Evolutionary conservation across 768 basidiomycete species (phyloP).

Genomic region (Russula brevipes): DNA sequence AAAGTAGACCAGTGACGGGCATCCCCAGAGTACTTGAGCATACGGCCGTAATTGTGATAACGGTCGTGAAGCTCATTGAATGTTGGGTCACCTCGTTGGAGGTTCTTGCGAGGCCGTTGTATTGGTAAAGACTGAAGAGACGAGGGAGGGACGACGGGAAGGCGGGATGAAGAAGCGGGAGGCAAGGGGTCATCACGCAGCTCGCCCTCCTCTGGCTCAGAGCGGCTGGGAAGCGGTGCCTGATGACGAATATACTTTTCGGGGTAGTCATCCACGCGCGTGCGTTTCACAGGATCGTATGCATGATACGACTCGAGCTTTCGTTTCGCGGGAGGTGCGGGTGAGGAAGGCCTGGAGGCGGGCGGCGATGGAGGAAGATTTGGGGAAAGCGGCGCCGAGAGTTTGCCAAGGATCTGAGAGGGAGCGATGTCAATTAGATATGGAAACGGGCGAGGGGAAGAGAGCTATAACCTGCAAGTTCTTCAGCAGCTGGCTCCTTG

Average conservation of each 20-base stretch:
- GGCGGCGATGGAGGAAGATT: constrained; percentile 45
- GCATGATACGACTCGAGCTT: constrained; percentile 29
- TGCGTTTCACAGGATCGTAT: constrained; percentile 27
- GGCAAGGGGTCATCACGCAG: constrained; percentile 38
- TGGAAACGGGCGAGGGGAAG: constrained; percentile 7
- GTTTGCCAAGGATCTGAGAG: constrained; percentile 39
- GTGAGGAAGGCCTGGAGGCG: constrained; percentile 41
- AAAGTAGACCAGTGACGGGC: constrained; percentile 73
- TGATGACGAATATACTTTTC: constrained; percentile 30
- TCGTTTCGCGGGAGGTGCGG: constrained; percentile 37
- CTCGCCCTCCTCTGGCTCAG: constrained; percentile 47
- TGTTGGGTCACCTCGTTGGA: constrained; percentile 38
- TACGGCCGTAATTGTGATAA: constrained; percentile 64
- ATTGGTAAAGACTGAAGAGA: constrained; percentile 47
- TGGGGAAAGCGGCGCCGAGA: constrained; percentile 40
- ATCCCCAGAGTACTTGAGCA: constrained; percentile 81
- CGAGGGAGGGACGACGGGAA: constrained; percentile 27
- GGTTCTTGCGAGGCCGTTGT: constrained; percentile 60
- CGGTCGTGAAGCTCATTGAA: constrained; percentile 61
- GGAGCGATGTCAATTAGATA: constrained; percentile 22
- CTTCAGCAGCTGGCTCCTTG: constrained; percentile 35
- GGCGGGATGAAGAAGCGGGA: constrained; percentile 19
- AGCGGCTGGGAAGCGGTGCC: constrained; percentile 29
- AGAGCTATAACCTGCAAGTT: constrained; percentile 36
- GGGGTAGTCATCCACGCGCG: constrained; percentile 29